Evolutionary conservation across 441 rosid genomes (phyloP).

Genomic region (Heliophila coronopifolia): DNA sequence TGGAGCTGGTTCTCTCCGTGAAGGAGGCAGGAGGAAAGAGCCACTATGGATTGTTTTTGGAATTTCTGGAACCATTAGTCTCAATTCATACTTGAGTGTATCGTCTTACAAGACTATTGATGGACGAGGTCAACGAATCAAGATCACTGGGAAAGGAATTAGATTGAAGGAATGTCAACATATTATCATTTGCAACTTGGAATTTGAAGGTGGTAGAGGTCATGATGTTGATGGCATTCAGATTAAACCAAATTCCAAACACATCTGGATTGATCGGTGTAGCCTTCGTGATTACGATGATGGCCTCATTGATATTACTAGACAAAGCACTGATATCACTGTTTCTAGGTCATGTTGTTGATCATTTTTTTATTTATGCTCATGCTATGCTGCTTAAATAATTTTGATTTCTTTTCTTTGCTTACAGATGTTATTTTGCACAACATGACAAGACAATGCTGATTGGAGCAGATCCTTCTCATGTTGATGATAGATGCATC

Average conservation of each 20-base stretch:
- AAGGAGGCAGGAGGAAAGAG: conserved; percentile 50
- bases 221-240: conserved; percentile 69
- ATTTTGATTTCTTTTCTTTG: too few species aligned
- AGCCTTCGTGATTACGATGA: conserved; percentile 56
- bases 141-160: conserved; percentile 50
- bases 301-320: conserved; percentile 57
- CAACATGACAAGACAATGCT: conserved; percentile 80
- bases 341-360: conserved; percentile 41
- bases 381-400: too few species aligned
- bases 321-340: conserved; percentile 56
- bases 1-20: conserved; percentile 54
- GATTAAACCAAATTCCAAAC: conserved; percentile 52
- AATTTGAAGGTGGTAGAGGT: conserved; percentile 68
- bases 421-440: conserved; percentile 77
- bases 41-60: conserved; percentile 57
- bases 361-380: too few species aligned
- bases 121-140: conserved; percentile 52
- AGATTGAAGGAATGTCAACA: conserved; percentile 58
- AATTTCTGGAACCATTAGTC: conserved; percentile 50
- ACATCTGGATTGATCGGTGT: conserved; percentile 65
- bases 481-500: conserved; percentile 69
- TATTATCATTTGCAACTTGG: conserved; percentile 48
- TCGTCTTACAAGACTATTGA: conserved; percentile 60
- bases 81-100: conserved; percentile 45
- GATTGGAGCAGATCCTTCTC: conserved; percentile 80